Evolutionary conservation across 768 basidiomycete species (phyloP), one percentile per base, ranked within the genome.

Genomic region (Kwoniella sp.): DNA sequence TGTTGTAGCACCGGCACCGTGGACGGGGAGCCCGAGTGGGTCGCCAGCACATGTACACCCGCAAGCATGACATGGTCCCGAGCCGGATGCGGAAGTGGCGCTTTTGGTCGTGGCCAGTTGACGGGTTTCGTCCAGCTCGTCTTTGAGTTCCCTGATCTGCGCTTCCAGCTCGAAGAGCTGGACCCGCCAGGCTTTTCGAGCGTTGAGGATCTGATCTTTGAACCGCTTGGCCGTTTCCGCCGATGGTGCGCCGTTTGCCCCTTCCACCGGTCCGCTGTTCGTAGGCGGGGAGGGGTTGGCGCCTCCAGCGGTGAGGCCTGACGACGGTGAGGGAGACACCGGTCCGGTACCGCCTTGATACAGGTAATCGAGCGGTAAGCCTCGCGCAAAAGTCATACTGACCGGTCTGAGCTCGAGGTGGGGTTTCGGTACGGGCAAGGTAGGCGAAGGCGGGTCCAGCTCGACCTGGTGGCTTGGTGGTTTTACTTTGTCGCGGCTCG

Each of bases 321-420:
- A n/a, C n/a, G n/a, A n/a, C n/a, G n/a, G n/a, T n/a, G n/a, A n/a
- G n/a, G n/a, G n/a, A n/a, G n/a, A n/a, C n/a, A n/a, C n/a, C n/a
- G n/a, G n/a, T n/a, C n/a, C n/a, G n/a, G n/a, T n/a, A n/a, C n/a
- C n/a, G n/a, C n/a, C n/a, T n/a, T n/a, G n/a, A n/a, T n/a, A n/a
- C 22, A 67, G 56, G 25, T 62, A 60, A 43, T 60, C 53, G n/a
- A 50, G 31, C 1, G 66, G 63, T 31, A 68, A 46, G 27, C 60
- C 60, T 6, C 50, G 34, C 9, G 60, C 22, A 23, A 68, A 60
- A 3, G 48, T 60, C 63, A 68, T 65, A n/a, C 60, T 62, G 6
- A 68, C 46, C 8, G 66, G 66, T 19, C 66, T 55, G 10, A 68
- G 46, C 46, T 68, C 63, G 12, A 68, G 53, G 41, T 56, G 46